A percentile compares a stretch with the other conserved stretches of the same genome.
These are phyloP conservation scores for Yarrowia osloensis DNA, from an alignment of 805 yeast genomes.

Conservation along the genomic window DNA sequence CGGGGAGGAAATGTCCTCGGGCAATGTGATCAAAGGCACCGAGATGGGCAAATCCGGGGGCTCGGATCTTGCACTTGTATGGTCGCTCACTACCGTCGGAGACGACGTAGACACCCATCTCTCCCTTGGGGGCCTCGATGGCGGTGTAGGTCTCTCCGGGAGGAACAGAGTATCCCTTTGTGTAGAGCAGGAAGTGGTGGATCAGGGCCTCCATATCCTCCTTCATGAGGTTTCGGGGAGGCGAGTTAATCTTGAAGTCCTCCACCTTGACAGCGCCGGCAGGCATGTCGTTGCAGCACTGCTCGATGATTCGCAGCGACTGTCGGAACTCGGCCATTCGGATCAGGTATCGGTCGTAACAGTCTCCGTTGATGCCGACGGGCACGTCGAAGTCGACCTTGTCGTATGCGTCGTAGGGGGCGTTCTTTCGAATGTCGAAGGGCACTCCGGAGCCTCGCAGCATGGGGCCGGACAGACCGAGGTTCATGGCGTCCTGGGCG, in stretches of 20 bases:
- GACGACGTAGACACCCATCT: slow-evolving; percentile 87
- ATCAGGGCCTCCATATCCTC: slow-evolving; percentile 91
- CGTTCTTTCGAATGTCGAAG: slow-evolving; percentile 79
- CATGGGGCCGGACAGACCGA: slow-evolving; percentile 83
- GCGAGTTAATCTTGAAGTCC: slow-evolving; percentile 82
- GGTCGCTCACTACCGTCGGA: slow-evolving; percentile 90
- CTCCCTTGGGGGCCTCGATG: slow-evolving; percentile 94
- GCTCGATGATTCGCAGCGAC: slow-evolving; percentile 83
- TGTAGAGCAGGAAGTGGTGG: slow-evolving; percentile 83
- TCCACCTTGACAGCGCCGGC: slow-evolving; percentile 90
- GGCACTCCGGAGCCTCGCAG: slow-evolving; percentile 89
- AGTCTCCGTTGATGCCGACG: slow-evolving; percentile 85
- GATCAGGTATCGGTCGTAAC: slow-evolving; percentile 83
- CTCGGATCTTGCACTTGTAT: slow-evolving; percentile 87
- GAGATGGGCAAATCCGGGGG: slow-evolving; percentile 91
- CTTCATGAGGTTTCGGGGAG: slow-evolving; percentile 80
- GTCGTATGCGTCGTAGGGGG: slow-evolving; percentile 89
- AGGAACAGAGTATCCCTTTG: slow-evolving; percentile 87
- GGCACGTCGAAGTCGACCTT: slow-evolving; percentile 83
- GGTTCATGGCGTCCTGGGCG: slow-evolving; percentile 84
- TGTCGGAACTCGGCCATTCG: slow-evolving; percentile 94
- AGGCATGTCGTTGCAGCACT: slow-evolving; percentile 89
- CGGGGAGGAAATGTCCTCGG: slow-evolving; percentile 84
- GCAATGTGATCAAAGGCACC: slow-evolving; percentile 86
- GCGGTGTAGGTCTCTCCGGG: slow-evolving; percentile 90